These are phyloP conservation scores for Crinitomyces ghanaensis DNA, from an alignment of 805 yeast species.

Conservation along the genomic window DNA sequence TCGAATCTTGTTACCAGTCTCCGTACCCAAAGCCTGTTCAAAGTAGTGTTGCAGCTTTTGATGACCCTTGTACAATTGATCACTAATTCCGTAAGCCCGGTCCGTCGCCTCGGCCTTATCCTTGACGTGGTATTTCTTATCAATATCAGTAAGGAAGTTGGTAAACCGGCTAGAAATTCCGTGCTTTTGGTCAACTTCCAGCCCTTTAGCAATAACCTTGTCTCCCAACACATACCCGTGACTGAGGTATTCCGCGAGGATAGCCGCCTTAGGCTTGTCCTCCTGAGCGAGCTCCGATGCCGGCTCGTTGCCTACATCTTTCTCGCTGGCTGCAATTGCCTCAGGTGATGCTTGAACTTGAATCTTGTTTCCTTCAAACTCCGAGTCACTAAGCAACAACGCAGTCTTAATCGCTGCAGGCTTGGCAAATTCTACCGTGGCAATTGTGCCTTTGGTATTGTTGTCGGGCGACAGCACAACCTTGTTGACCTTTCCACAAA, in stretches of 20 bases:
- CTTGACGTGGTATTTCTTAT: constrained; percentile 48
- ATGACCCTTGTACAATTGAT: constrained; percentile 26
- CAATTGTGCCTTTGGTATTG: constrained; percentile 28
- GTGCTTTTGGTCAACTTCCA: constrained; percentile 51
- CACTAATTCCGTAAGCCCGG: constrained; percentile 32
- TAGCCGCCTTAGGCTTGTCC: constrained; percentile 62
- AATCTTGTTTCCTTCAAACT: constrained; percentile 49
- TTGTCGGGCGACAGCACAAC: constrained; percentile 18
- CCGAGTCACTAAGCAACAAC: constrained; percentile 58
- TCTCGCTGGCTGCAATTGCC: constrained; percentile 16
- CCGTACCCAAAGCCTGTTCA: constrained; percentile 28
- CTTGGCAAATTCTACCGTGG: constrained; percentile 42
- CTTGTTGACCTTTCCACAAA: constrained; percentile 48
- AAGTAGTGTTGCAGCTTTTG: constrained; percentile 16
- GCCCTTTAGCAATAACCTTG: constrained; percentile 45
- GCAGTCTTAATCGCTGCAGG: constrained; percentile 62
- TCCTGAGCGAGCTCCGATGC: constrained; percentile 38
- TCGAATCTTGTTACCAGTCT: constrained; percentile 47
- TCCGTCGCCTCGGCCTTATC: constrained; percentile 39
- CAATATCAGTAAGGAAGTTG: constrained; percentile 42
- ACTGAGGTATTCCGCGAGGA: constrained; percentile 63
- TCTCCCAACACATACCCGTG: constrained; percentile 65
- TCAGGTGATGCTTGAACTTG: constrained; percentile 30
- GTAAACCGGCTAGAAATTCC: constrained; percentile 50
- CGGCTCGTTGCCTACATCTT: constrained; percentile 11